Conservation (phyloP, 352 stramenopile species). For the Phytophthora constricta region DNA sequence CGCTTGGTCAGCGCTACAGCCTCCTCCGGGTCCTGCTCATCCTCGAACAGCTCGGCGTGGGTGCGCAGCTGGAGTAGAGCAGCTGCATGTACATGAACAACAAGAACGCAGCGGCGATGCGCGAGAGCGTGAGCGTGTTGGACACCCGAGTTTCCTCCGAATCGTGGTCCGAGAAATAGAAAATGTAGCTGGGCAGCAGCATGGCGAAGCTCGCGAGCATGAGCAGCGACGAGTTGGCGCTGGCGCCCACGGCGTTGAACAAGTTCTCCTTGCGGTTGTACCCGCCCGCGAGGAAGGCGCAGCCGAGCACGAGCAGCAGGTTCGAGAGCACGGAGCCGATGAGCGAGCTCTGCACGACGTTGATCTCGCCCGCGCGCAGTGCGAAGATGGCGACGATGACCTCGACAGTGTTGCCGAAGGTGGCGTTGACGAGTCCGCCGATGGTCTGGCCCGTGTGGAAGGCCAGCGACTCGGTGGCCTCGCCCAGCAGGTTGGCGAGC, state of each 20-base stretch:
- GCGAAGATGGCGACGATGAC: conserved; percentile 96
- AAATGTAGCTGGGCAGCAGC: conserved; percentile 93
- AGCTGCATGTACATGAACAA: conserved; percentile 95
- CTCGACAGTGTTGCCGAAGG: conserved; percentile 98
- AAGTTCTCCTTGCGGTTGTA: conserved; percentile 80
- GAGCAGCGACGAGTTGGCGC: conserved; percentile 95
- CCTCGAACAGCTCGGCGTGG: conserved; percentile 93
- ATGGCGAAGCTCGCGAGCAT: conserved; percentile 94
- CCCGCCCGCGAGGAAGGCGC: conserved; percentile 94
- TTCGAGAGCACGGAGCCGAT: conserved; percentile 98
- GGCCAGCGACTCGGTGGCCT: conserved; percentile 97
- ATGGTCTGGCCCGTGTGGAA: conserved; percentile 97
- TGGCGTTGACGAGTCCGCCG: conserved; percentile 97
- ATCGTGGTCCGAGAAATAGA: conserved; percentile 84
- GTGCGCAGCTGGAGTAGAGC: conserved; percentile 95
- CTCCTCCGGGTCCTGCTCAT: conserved; percentile 62
- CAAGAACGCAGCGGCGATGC: conserved; percentile 81
- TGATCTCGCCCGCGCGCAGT: conserved; percentile 93
- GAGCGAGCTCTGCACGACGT: conserved; percentile 96
- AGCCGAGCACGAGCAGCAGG: conserved; percentile 96
- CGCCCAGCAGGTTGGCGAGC: conserved; percentile 94
- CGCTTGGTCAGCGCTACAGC: conserved; percentile 83
- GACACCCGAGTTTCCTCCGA: conserved; percentile 70
- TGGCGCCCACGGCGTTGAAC: conserved; percentile 94
- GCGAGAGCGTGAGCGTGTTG: conserved; percentile 80